These are phyloP conservation scores for Ilyonectria robusta DNA, from an alignment of 2,329 filamentous ascomycete genomes.

Conservation along the genomic window DNA sequence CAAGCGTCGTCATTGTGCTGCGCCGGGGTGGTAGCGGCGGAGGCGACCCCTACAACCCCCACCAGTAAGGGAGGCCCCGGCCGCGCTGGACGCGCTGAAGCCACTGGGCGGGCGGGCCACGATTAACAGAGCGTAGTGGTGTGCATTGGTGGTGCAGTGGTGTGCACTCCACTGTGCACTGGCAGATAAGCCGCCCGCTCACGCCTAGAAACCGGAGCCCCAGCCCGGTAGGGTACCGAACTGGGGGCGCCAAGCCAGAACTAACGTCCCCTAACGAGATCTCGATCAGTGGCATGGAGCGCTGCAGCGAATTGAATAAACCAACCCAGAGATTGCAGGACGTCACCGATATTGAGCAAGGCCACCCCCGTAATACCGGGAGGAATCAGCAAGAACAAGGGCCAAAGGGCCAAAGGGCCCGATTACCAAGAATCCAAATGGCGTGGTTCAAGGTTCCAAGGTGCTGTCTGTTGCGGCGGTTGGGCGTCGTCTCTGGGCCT, in stretches of 20 bases:
- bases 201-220: neutral
- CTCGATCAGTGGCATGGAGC: slow-evolving; percentile 38
- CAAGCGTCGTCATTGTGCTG: slow-evolving; percentile 40
- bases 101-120: slow-evolving; percentile 1
- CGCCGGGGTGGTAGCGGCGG: slow-evolving; percentile 30
- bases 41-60: slow-evolving; percentile 22
- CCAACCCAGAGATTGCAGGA: slow-evolving; percentile 37
- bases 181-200: slow-evolving; percentile 27
- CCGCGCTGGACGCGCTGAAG: slow-evolving; percentile 22
- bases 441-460: slow-evolving; percentile 36
- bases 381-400: slow-evolving; percentile 14
- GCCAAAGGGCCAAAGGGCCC: slow-evolving; percentile 28
- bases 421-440: slow-evolving; percentile 22
- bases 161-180: slow-evolving; percentile 7
- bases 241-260: slow-evolving; percentile 26
- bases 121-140: neutral
- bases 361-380: slow-evolving; percentile 8
- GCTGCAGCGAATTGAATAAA: slow-evolving; percentile 42
- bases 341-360: slow-evolving; percentile 29
- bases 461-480: slow-evolving; percentile 8
- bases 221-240: neutral
- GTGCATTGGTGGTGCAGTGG: neutral
- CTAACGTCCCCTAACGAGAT: slow-evolving; percentile 37
- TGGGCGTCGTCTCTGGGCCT: slow-evolving; percentile 10
- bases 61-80: neutral